Evolutionary conservation across 176 grass and related monocot species (phyloP).

Genomic region (Secale cereale): DNA sequence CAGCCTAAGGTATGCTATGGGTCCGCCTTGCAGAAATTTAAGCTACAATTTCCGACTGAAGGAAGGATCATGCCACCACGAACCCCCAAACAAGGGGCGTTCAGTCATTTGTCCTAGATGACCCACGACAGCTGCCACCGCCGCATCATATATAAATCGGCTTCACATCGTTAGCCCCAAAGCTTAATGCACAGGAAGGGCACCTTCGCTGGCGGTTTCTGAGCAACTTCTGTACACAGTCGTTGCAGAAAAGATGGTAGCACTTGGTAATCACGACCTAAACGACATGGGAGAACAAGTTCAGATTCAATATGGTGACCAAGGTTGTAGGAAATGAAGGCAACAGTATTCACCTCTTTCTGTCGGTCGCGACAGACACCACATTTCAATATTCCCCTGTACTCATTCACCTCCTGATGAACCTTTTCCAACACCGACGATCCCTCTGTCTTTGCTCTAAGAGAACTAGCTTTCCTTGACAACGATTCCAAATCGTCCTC

Average conservation of each 20-base stretch:
- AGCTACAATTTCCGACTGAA: slow-evolving; percentile 24
- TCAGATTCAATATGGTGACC: not conserved
- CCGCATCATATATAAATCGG: slow-evolving; percentile 75
- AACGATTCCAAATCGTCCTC: slow-evolving; percentile 71
- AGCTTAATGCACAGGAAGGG: slow-evolving; percentile 64
- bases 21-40: slow-evolving; percentile 2
- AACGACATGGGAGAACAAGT: not conserved
- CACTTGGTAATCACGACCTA: slow-evolving; percentile 93
- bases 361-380: slow-evolving; percentile 61
- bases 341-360: slow-evolving; percentile 59
- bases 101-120: slow-evolving; percentile 4
- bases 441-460: slow-evolving; percentile 53
- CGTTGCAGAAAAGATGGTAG: slow-evolving; percentile 90
- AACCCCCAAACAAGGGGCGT: not conserved
- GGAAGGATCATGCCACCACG: not conserved
- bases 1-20: not conserved
- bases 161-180: slow-evolving; percentile 83
- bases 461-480: slow-evolving; percentile 61
- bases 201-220: slow-evolving; percentile 69
- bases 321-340: not conserved
- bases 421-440: slow-evolving; percentile 66
- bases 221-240: slow-evolving; percentile 63
- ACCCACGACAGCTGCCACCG: not conserved
- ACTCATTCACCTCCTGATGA: slow-evolving; percentile 65
- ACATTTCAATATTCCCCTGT: slow-evolving; percentile 87